These are phyloP conservation scores for Collybia sp. DNA, from an alignment of 768 basidiomycete genomes.

Conservation along the genomic window DNA sequence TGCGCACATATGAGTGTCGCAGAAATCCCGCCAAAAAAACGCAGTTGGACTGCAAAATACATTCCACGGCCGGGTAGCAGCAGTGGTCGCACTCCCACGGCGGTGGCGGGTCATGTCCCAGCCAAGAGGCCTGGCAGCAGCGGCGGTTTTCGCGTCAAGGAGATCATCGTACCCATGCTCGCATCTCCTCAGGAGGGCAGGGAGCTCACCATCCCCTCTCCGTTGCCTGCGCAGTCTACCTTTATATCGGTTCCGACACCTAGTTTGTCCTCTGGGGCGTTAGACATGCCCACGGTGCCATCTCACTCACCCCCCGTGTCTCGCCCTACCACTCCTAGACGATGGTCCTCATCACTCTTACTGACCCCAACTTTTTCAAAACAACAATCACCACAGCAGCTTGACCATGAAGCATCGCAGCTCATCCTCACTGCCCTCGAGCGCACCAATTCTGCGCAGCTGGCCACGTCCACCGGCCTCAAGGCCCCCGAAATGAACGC, in stretches of 20 bases:
- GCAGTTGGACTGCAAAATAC: slow-evolving; percentile 30
- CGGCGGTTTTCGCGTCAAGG: slow-evolving; percentile 9
- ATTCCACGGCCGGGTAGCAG: slow-evolving; percentile 29
- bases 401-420: slow-evolving; percentile 42
- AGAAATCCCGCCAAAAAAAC: slow-evolving; percentile 18
- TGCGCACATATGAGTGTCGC: slow-evolving; percentile 16
- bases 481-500: slow-evolving; percentile 30
- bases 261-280: neutral
- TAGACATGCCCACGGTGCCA: slow-evolving; percentile 4
- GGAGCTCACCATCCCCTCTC: slow-evolving; percentile 13
- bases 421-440: slow-evolving; percentile 48
- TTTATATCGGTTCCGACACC: slow-evolving; percentile 6
- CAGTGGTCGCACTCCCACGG: slow-evolving; percentile 11
- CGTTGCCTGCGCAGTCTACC: slow-evolving; percentile 9
- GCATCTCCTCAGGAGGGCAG: slow-evolving; percentile 23
- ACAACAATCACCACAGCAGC: slow-evolving; percentile 27
- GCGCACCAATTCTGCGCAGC: slow-evolving; percentile 31
- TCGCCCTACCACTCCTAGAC: slow-evolving; percentile 25
- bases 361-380: slow-evolving; percentile 15
- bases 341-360: slow-evolving; percentile 26
- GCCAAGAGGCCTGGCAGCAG: slow-evolving; percentile 3
- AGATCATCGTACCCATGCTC: slow-evolving; percentile 12
- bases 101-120: too few relatives aligned
- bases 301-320: slow-evolving; percentile 23
- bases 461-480: slow-evolving; percentile 14